Evolutionary conservation across 176 grass and related monocot genomes (phyloP).

Genomic region (Oryza australiensis): DNA sequence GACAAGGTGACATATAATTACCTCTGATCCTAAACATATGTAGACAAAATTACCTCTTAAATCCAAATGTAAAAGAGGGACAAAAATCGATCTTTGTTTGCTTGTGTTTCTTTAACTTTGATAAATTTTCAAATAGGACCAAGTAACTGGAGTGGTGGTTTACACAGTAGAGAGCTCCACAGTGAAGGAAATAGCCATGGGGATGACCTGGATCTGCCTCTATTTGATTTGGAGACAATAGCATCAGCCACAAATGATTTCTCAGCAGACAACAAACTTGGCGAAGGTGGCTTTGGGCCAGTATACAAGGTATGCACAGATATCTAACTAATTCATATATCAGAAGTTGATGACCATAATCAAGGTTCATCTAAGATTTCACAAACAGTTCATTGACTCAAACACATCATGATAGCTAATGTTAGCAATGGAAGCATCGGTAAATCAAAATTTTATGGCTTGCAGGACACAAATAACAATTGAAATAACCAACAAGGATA

Average conservation of each 20-base stretch:
- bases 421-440: background rate
- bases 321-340: background rate
- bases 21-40: background rate
- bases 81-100: background rate
- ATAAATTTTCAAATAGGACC: conserved; percentile 18
- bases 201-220: conserved; percentile 50
- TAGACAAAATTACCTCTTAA: background rate
- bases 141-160: conserved; percentile 29
- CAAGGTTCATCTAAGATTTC: conserved; percentile 2
- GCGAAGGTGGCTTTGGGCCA: conserved; percentile 66
- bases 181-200: conserved; percentile 41
- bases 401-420: background rate
- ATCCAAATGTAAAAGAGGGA: background rate
- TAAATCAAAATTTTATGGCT: background rate
- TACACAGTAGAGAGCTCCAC: conserved; percentile 23
- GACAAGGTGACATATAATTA: conserved; percentile 37
- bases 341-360: background rate
- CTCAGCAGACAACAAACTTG: conserved; percentile 58
- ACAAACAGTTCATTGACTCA: background rate
- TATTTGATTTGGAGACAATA: conserved; percentile 54
- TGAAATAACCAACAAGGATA: background rate
- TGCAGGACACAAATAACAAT: background rate
- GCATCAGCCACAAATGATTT: conserved; percentile 47
- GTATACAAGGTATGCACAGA: conserved; percentile 54
- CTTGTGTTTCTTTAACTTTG: background rate